phyloP scores from a whole-genome alignment of 2,329 filamentous ascomycete species.

The Aurifilum marmelostoma region DNA sequence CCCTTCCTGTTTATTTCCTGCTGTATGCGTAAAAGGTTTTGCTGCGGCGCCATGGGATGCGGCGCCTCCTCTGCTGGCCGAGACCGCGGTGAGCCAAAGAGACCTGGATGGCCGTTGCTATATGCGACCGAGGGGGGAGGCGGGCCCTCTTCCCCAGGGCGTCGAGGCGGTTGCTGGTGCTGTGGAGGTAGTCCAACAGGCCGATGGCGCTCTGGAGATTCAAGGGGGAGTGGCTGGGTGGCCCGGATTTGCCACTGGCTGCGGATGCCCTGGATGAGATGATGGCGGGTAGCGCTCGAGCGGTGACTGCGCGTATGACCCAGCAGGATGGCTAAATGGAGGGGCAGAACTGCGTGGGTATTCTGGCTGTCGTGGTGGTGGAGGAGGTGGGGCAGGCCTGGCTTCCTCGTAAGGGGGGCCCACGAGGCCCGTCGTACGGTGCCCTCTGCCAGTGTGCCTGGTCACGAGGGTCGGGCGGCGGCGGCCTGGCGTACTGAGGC shows the following conservation, averaged over 20 bases:
- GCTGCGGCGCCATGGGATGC: constrained; percentile 59
- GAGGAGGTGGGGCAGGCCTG: constrained; percentile 41
- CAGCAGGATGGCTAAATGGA: constrained; percentile 42
- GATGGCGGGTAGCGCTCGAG: constrained; percentile 46
- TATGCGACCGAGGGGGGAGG: constrained; percentile 57
- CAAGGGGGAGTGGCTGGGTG: constrained; percentile 45
- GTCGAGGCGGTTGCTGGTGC: constrained; percentile 41
- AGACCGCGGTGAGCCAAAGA: constrained; percentile 49
- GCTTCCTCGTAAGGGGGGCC: constrained; percentile 44
- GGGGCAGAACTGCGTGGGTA: constrained; percentile 50
- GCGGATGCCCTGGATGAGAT: constrained; percentile 40
- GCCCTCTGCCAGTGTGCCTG: constrained; percentile 42
- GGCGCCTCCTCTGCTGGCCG: constrained; percentile 56
- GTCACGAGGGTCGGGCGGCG: constrained; percentile 46
- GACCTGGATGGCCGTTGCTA: constrained; percentile 44
- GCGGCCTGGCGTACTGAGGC: constrained; percentile 48
- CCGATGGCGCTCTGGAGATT: constrained; percentile 55
- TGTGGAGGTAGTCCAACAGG: constrained; percentile 43
- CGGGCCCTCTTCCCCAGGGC: constrained; percentile 51
- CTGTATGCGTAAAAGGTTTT: constrained; percentile 77
- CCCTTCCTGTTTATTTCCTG: constrained; percentile 76
- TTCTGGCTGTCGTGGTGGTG: constrained; percentile 48
- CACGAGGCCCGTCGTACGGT: constrained; percentile 48
- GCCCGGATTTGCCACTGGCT: constrained; percentile 36
- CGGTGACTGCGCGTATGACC: constrained; percentile 42